A percentile compares a stretch with the other conserved stretches of the same genome.
Evolutionary conservation across 371 early-diverging fungal genomes (phyloP).

Genomic region (Syncephalastrum monosporum): DNA sequence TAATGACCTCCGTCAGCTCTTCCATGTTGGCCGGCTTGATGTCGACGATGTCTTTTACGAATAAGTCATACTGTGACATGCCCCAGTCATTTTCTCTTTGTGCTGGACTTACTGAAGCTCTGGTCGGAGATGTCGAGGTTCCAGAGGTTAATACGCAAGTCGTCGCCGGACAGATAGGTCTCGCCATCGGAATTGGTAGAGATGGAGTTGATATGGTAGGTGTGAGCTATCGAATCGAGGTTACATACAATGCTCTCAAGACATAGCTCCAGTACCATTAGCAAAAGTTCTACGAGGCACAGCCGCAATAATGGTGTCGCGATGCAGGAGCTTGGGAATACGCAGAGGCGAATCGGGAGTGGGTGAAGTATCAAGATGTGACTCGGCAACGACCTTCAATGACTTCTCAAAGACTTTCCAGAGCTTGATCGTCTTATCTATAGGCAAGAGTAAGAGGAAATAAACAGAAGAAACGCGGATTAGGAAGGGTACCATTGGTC

Average conservation of each 20-base stretch:
- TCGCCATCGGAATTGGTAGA: slow-evolving; percentile 97
- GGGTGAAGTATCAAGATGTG: slow-evolving; percentile 70
- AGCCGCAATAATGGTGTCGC: slow-evolving; percentile 94
- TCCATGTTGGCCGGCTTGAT: slow-evolving; percentile 99
- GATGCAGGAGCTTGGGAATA: slow-evolving; percentile 87
- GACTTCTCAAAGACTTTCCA: slow-evolving; percentile 99
- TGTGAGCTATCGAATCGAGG: slow-evolving; percentile 70
- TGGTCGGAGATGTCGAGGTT: slow-evolving; percentile 95
- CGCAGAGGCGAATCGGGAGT: slow-evolving; percentile 50
- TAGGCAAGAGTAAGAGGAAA: neutral
- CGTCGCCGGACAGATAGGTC: slow-evolving; percentile 97
- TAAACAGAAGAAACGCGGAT: neutral
- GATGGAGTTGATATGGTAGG: slow-evolving; percentile 99
- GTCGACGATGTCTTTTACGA: slow-evolving; percentile 90
- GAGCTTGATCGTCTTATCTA: slow-evolving; percentile 98
- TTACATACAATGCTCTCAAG: neutral
- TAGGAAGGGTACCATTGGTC: slow-evolving; percentile 79
- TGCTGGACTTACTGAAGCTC: slow-evolving; percentile 81
- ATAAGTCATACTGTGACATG: neutral
- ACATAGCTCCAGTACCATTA: slow-evolving; percentile 51
- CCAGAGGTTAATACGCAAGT: slow-evolving; percentile 98
- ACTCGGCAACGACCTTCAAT: slow-evolving; percentile 89
- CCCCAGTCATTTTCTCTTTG: neutral
- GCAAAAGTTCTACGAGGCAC: slow-evolving; percentile 93
- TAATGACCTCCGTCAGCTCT: slow-evolving; percentile 98